Percentiles rank a stretch among this genome's conserved stretches.
phyloP scores from a whole-genome alignment of 192 early-diverging fungal species.

The Coemansia sp. region DNA sequence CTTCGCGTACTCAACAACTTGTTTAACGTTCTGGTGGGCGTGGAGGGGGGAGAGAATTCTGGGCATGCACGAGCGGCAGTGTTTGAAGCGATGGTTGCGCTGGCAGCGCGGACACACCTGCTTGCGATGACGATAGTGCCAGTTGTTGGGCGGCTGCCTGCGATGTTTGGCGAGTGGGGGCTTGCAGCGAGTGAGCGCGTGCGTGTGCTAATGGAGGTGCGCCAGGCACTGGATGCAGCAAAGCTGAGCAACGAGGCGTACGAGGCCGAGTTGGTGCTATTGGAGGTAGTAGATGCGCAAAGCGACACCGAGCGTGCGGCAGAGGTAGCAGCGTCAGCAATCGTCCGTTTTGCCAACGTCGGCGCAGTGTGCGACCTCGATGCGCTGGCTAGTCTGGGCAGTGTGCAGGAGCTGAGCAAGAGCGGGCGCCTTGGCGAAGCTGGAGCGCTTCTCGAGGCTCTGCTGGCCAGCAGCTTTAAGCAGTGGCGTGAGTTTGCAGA shows the following conservation, averaged over 20 bases:
- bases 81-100: slow-evolving; percentile 74
- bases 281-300: slow-evolving; percentile 59
- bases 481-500: slow-evolving; percentile 57
- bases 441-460: slow-evolving; percentile 59
- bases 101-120: slow-evolving; percentile 62
- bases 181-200: slow-evolving; percentile 62
- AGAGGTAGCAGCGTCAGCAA: slow-evolving; percentile 63
- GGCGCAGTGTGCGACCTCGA: slow-evolving; percentile 78
- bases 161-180: slow-evolving; percentile 36
- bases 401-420: slow-evolving; percentile 71
- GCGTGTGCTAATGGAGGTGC: slow-evolving; percentile 58
- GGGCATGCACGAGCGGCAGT: slow-evolving; percentile 63
- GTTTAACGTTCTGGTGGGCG: slow-evolving; percentile 74
- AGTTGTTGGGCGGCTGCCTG: slow-evolving; percentile 19
- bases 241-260: slow-evolving; percentile 46
- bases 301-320: slow-evolving; percentile 52
- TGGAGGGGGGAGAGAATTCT: slow-evolving; percentile 31
- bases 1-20: slow-evolving; percentile 66
- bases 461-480: slow-evolving; percentile 36
- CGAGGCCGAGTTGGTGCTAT: slow-evolving; percentile 58
- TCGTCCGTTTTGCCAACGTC: slow-evolving; percentile 68
- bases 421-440: slow-evolving; percentile 70
- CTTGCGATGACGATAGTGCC: slow-evolving; percentile 27
- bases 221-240: slow-evolving; percentile 28
- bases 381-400: slow-evolving; percentile 65